These are phyloP conservation scores for Solanum bulbocastanum DNA, from an alignment of 257 asterid species.

Conservation along the genomic window DNA sequence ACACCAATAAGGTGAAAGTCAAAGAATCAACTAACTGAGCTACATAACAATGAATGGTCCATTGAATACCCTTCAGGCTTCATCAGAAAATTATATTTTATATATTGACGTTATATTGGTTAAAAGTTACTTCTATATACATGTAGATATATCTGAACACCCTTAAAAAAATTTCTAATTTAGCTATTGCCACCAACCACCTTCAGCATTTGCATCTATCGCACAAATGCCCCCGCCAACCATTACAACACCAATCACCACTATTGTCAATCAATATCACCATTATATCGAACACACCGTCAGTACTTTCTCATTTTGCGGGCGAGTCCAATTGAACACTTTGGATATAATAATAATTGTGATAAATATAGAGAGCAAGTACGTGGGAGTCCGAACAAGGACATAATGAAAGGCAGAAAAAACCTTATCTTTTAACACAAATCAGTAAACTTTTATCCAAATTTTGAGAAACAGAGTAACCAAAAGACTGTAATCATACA, in stretches of 20 bases:
- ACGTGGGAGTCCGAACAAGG: not conserved
- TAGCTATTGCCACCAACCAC: not conserved
- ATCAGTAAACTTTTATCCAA: not conserved
- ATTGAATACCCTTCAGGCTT: not conserved
- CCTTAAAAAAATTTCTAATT: not conserved
- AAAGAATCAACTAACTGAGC: not conserved
- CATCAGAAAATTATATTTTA: not conserved
- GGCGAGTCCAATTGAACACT: not conserved
- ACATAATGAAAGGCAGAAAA: not conserved
- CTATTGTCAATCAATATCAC: not conserved
- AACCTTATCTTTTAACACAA: not conserved
- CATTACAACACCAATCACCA: not conserved
- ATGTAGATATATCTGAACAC: too few relatives aligned
- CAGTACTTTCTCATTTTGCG: not conserved
- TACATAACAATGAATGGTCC: not conserved
- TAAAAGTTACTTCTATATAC: not conserved
- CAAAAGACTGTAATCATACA: not conserved
- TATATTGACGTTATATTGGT: not conserved
- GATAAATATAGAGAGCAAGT: not conserved
- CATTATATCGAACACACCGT: not conserved
- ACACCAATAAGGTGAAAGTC: too few relatives aligned
- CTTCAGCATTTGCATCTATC: accelerated
- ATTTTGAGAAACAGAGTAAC: not conserved
- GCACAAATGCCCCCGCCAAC: not conserved
- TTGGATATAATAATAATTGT: not conserved